Percentiles rank a stretch among this genome's conserved stretches.
Evolutionary conservation across 306 rosid genomes (phyloP).

Genomic region (Fragaria iinumae): DNA sequence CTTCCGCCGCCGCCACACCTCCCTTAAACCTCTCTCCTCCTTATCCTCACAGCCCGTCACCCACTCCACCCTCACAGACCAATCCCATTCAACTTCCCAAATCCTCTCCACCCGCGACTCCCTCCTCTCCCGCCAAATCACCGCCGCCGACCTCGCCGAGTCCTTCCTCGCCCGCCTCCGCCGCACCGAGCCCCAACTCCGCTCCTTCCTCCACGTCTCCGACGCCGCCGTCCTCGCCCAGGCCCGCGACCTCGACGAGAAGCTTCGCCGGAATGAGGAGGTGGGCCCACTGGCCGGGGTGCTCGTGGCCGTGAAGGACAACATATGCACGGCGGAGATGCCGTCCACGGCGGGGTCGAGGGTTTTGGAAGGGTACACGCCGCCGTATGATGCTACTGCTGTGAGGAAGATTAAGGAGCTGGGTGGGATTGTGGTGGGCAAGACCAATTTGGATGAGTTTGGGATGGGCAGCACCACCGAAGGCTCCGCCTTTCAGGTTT

Average conservation of each 20-base stretch:
- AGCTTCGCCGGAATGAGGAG: conserved; percentile 49
- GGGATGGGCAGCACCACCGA: conserved; percentile 99
- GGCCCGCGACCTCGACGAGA: conserved; percentile 55
- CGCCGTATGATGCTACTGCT: conserved; percentile 89
- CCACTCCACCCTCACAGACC: conserved; percentile 48
- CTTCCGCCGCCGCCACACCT: conserved; percentile 31
- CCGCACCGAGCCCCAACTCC: conserved; percentile 65
- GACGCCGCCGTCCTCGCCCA: conserved; percentile 42
- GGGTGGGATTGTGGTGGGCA: conserved; percentile 85
- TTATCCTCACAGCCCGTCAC: conserved; percentile 45
- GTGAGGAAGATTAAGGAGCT: conserved; percentile 66
- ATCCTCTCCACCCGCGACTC: conserved; percentile 74
- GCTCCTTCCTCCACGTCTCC: conserved; percentile 77
- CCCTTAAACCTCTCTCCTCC: conserved; percentile 27
- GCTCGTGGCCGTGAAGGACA: conserved; percentile 83
- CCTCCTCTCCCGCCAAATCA: conserved; percentile 63
- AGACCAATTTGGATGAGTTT: conserved; percentile 94
- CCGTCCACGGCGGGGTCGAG: conserved; percentile 90
- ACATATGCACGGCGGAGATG: conserved; percentile 85
- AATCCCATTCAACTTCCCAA: conserved; percentile 35
- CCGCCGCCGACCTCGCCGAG: conserved; percentile 62
- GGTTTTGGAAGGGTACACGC: conserved; percentile 65
- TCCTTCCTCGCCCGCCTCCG: conserved; percentile 70
- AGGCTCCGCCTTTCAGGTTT: conserved; percentile 90
- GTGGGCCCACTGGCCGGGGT: conserved; percentile 85